Base-by-base conservation (phyloP, 148 eudicot genomes). In the Heliosperma pusillum region DNA sequence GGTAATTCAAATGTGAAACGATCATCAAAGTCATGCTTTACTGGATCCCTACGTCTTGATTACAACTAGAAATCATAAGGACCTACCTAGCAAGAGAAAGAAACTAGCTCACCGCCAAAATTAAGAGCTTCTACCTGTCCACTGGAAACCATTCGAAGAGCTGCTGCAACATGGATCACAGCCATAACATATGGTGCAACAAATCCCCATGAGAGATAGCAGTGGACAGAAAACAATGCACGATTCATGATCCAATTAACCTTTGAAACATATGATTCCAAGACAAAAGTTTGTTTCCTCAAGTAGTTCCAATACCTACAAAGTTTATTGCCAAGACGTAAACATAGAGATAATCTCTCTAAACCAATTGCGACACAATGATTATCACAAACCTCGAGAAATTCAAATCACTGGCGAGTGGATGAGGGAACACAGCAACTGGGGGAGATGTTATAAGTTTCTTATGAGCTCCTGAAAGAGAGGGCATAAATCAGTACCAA, bases 361-460 rank as follows among this genome's bases (percentile, higher is more conserved):
- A 72, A 69, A 79, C 13, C 27, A 58, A 60, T 6, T 42, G 10
- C 4, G 44, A 53, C 21, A 26, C 1, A 40, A 45, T 12, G 21
- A 21, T 45, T 58, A 66, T 64, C 25, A 78, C 84, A 71, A 60
- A 95, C 98, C 98, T 92, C 74, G 89, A 81, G 86, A 95, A 95
- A 75, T 66, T 92, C 80, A 95, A 96, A 84, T 95, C 98, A 70
- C 88, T 92, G 58, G 97, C 90, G 82, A 92, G 97, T 70, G 98
- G 98, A 72, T 95, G 98, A 77, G 98, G 97, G 56, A 95, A 95
- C 76, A 95, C 97, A 24, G 98, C 98, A 77, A 95, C 96, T 29
- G 98, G 98, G 36, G 98, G 98, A 40, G 96, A 92, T 74, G 92
- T 83, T 63, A 95, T 90, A 24, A 92, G 96, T 82, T 85, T 87